Evolutionary conservation across 129 eudicot species (phyloP), one percentile per base, ranked within the genome.

Genomic region (Logfia minima): DNA sequence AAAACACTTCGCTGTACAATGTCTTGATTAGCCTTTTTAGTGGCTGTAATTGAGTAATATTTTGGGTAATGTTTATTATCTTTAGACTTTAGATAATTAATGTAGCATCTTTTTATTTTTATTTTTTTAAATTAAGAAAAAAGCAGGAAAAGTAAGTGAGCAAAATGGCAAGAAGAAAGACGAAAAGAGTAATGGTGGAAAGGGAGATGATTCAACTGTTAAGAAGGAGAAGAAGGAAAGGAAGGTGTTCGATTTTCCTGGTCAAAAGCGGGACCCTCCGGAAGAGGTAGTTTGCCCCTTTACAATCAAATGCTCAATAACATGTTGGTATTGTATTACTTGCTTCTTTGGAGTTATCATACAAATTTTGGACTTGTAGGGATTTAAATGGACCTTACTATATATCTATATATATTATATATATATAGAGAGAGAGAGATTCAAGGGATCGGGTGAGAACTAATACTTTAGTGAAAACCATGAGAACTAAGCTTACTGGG

Each of bases 251-350:
- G 97, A 90, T 77, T 85, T 93, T 84, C 97, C 97, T 16, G 98
- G 98, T 71, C 97, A 93, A 86, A 90, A 87, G 78, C 89, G 97
- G 9, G 98, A 93, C 72, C 89, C 96, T 41, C 98, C 98, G 2
- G 96, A 88, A 80, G 98, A 90, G 83, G 98, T 90, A 83, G 77
- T 53, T 71, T 68, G 65, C 14, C 68, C 9, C 24, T 73, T 17
- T 13, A 59, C 24, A 22, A 10, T 74, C 2, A 52, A 34, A 29
- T 32, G 32, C 28, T 23, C 7, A 8, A 60, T 23, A 7, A 22
- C 4, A 58, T 64, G 6, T 28, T 28, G 39, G 6, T 52, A 52
- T 26, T 24, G 26, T 62, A 11, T 10, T 62, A 62, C 26, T 10
- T 62, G 35, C 68, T 62, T 24, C 16, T 62, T 29, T 23, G n/a